Percentiles rank a stretch among this genome's conserved stretches.
Evolutionary conservation across 768 basidiomycete species (phyloP).

Genomic region (Cystofilobasidium capitatum): DNA sequence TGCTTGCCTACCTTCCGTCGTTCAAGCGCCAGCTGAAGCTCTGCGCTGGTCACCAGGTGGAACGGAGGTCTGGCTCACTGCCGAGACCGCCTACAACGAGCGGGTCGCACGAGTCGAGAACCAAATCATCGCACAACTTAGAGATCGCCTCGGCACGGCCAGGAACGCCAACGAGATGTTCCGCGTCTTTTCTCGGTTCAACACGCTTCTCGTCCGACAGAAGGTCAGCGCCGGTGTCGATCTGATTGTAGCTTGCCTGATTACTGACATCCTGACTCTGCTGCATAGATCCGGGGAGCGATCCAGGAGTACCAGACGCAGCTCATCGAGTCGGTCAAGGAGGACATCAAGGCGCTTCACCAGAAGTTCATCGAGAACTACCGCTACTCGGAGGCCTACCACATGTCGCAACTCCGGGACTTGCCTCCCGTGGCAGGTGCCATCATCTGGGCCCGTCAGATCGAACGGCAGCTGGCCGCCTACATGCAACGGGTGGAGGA

Average conservation of each 20-base stretch:
- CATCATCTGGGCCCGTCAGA: slow-evolving; percentile 98
- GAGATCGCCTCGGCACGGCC: slow-evolving; percentile 87
- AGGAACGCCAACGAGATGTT: slow-evolving; percentile 99
- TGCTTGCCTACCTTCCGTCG: not conserved
- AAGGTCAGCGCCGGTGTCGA: slow-evolving; percentile 52
- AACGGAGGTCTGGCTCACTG: slow-evolving; percentile 93
- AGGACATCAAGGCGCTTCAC: slow-evolving; percentile 89
- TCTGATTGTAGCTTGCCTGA: not conserved
- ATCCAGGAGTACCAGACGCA: slow-evolving; percentile 99
- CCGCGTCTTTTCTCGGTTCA: slow-evolving; percentile 96
- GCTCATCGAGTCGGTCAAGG: slow-evolving; percentile 96
- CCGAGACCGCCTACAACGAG: slow-evolving; percentile 96
- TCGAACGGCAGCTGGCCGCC: slow-evolving; percentile 84
- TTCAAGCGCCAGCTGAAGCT: too few species aligned
- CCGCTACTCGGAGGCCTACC: slow-evolving; percentile 86
- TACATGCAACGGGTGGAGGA: slow-evolving; percentile 99
- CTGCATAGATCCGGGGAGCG: slow-evolving; percentile 77
- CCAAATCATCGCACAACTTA: slow-evolving; percentile 86
- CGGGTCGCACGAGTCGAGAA: slow-evolving; percentile 95
- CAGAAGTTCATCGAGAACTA: slow-evolving; percentile 99
- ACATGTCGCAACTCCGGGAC: slow-evolving; percentile 98
- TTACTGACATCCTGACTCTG: too few species aligned
- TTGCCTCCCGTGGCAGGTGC: slow-evolving; percentile 95
- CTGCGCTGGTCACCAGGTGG: slow-evolving; percentile 54
- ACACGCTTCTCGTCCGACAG: slow-evolving; percentile 87